Evolutionary conservation across 1,139 yeast genomes (phyloP).

Genomic region (Pichia sp.): DNA sequence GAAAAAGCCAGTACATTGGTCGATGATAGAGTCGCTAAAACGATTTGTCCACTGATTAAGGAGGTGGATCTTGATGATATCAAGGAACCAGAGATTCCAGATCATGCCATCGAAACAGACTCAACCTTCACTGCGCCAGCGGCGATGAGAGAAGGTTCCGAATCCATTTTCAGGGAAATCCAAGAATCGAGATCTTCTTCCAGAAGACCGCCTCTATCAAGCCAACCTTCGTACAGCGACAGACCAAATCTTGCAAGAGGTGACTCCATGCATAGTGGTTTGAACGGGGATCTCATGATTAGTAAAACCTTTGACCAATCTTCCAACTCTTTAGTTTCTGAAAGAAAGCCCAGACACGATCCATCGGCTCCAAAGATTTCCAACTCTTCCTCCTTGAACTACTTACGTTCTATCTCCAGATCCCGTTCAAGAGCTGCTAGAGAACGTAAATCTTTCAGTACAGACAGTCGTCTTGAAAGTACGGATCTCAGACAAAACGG

Average conservation of each 20-base stretch:
- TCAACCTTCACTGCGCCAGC: constrained; percentile 32
- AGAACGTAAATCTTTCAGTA: constrained; percentile 23
- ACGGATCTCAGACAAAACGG: constrained; percentile 32
- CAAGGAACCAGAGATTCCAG: constrained; percentile 24
- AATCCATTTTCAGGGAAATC: constrained; percentile 37
- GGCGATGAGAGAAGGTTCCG: constrained; percentile 34
- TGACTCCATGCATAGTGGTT: constrained; percentile 49
- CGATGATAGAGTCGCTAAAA: constrained; percentile 18
- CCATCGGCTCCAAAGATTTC: constrained; percentile 20
- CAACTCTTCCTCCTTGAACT: constrained; percentile 30
- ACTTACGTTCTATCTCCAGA: constrained; percentile 54
- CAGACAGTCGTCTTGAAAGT: constrained; percentile 18
- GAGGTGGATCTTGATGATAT: constrained; percentile 5
- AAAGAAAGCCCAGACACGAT: constrained; percentile 28
- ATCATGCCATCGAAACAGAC: constrained; percentile 28
- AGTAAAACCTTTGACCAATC: constrained; percentile 8
- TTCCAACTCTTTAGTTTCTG: constrained; percentile 13
- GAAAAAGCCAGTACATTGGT: constrained; percentile 16
- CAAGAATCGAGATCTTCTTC: constrained; percentile 16
- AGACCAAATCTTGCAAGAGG: constrained; percentile 61
- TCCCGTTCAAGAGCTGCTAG: constrained; percentile 44
- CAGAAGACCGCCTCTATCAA: constrained; percentile 21
- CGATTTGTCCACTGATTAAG: constrained; percentile 14
- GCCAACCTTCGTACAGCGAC: constrained; percentile 24
- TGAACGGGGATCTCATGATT: constrained; percentile 21